Evolutionary conservation across 106 monocot species (phyloP), one percentile per base, ranked within the genome.

Genomic region (Allium sativum): DNA sequence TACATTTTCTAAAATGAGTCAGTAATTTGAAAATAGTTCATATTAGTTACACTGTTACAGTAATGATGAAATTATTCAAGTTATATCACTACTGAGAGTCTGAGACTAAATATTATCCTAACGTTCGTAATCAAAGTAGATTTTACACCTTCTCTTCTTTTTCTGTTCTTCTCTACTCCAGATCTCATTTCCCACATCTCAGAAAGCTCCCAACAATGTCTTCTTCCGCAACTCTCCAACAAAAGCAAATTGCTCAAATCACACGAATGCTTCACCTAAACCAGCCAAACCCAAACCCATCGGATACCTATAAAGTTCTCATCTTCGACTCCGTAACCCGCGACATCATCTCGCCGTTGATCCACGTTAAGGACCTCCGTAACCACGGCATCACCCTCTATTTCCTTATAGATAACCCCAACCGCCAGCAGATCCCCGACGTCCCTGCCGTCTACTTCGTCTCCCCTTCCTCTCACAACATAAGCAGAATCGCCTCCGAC

Each of bases 361-460:
- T 96, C 78, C 81, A 82, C 62, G 90, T 96, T 16, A 77, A 75
- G 61, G 90, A 96, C 68, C 81, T 96, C 50, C 87, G 95, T 17
- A 77, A 77, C 70, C 95, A 96, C 70, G 90, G 90, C 17, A 65
- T 96, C 72, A 96, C 95, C 18, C 87, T 96, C 48, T 87, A 74
- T 66, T 79, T 87, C 67, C 64, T 72, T 58, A 81, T 96, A 68
- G 90, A 96, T 65, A 84, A 84, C 47, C 58, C 58, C 58, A 65
- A 80, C 9, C 81, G 95, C 53, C 86, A 96, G 62, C 67, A 53
- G 47, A 79, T 96, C 52, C 90, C 87, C 40, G 90, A 79, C 71
- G 90, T 87, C 66, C 95, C 95, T 18, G 87, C 87, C 40, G 56
- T 96, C 73, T 96, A 90, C 83, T 87, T 96, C 77, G 67, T 90